Conservation (phyloP, 73 alveolate genomes). For the Effrenium voratum region DNA sequence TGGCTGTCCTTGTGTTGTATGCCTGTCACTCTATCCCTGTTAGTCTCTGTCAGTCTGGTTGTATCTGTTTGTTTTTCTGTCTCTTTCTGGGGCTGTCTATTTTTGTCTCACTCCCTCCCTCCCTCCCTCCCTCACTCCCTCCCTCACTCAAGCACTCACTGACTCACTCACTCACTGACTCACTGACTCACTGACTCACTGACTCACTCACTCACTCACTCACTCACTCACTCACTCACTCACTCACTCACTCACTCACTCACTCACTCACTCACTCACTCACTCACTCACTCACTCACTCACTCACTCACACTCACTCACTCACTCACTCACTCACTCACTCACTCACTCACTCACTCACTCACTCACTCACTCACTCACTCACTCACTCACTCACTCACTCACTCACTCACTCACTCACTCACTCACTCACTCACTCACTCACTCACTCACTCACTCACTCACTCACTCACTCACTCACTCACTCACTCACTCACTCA, state of each 20-base stretch:
- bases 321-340: too few relatives aligned
- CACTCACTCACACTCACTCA: not conserved
- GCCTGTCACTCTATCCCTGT: not conserved
- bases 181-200: not conserved
- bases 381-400: too few relatives aligned
- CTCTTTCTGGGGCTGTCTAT: too few relatives aligned
- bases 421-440: too few relatives aligned
- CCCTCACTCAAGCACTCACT: not conserved
- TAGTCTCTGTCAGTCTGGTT: not conserved
- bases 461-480: too few relatives aligned
- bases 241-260: not conserved
- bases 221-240: not conserved
- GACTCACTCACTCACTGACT: not conserved
- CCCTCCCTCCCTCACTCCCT: not conserved
- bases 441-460: too few relatives aligned
- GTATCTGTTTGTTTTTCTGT: too few relatives aligned
- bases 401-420: too few relatives aligned
- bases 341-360: too few relatives aligned
- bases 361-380: too few relatives aligned
- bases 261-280: not conserved
- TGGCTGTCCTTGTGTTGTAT: not conserved
- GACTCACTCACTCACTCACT: too few relatives aligned
- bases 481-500: too few relatives aligned
- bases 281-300: not conserved
- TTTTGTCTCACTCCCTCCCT: not conserved